These are phyloP conservation scores for Rhododendron vialii DNA, from an alignment of 148 eudicot genomes.

Conservation along the genomic window DNA sequence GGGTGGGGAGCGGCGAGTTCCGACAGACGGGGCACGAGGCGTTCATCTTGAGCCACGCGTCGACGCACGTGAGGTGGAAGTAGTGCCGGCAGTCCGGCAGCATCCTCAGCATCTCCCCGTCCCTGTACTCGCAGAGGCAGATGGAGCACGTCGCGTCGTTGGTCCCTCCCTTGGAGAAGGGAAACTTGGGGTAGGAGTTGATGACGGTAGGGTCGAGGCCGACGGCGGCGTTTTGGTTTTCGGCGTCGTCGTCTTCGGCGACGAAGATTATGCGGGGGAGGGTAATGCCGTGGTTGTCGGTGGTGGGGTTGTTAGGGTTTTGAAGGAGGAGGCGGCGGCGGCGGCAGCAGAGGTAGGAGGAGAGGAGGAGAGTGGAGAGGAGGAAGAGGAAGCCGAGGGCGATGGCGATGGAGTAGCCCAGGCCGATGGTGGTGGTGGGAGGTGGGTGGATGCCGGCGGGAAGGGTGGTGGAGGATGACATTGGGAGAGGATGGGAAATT, in stretches of 20 bases:
- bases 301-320: neutral
- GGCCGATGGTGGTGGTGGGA: conserved; percentile 34
- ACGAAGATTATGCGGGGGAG: conserved; percentile 77
- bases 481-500: conserved; percentile 20
- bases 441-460: conserved; percentile 9
- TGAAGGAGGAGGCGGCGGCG: conserved; percentile 16
- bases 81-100: conserved; percentile 81
- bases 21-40: conserved; percentile 90
- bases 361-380: conserved; percentile 59
- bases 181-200: conserved; percentile 76
- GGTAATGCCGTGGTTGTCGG: conserved; percentile 26
- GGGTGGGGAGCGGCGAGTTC: conserved; percentile 87
- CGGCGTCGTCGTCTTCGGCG: conserved; percentile 47
- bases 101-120: conserved; percentile 76
- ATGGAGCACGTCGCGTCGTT: conserved; percentile 53
- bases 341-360: conserved; percentile 70
- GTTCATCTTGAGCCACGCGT: conserved; percentile 78
- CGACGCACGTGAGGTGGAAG: conserved; percentile 68
- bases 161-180: conserved; percentile 26
- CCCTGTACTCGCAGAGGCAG: conserved; percentile 79
- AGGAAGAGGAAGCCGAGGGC: conserved; percentile 80
- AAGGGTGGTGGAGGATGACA: conserved; percentile 33
- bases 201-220: conserved; percentile 65
- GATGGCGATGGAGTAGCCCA: conserved; percentile 78
- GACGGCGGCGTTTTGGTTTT: conserved; percentile 35